phyloP scores from a whole-genome alignment of 2,329 filamentous ascomycete genomes.

The Pseudogymnoascus sp. region DNA sequence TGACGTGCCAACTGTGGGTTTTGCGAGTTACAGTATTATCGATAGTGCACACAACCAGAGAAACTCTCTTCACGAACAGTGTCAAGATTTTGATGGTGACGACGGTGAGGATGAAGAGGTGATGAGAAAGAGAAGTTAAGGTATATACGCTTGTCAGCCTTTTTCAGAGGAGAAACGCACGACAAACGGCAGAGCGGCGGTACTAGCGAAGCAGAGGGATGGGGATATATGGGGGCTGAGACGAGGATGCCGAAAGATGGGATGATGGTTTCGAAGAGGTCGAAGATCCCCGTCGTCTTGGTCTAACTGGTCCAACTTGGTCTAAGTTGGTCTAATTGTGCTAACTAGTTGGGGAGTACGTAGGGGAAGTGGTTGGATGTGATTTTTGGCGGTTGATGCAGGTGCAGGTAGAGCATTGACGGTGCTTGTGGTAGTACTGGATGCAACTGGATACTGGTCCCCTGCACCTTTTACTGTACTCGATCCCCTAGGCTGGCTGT shows the following conservation, averaged over 20 bases:
- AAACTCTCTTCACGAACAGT: not conserved
- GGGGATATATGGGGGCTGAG: constrained; percentile 3
- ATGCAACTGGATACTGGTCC: not conserved
- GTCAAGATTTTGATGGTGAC: not conserved
- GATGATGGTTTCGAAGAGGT: constrained; percentile 7
- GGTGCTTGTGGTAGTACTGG: not conserved
- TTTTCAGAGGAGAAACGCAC: not conserved
- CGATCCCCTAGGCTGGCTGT: not conserved
- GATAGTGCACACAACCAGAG: not conserved
- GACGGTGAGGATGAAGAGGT: not conserved
- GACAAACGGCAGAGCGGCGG: not conserved
- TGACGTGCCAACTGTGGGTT: constrained; percentile 4
- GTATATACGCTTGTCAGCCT: not conserved
- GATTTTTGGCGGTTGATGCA: not conserved
- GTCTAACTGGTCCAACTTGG: not conserved
- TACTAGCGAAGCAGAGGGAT: not conserved
- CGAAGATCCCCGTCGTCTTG: not conserved
- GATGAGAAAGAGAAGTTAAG: not conserved
- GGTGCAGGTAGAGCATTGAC: constrained; percentile 4
- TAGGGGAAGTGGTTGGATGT: constrained; percentile 3
- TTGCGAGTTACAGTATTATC: constrained; percentile 6
- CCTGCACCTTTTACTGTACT: too few species aligned
- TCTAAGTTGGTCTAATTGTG: not conserved
- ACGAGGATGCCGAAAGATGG: constrained; percentile 7
- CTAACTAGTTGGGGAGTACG: not conserved